Conservation (phyloP, 805 yeast genomes). For the Ogataea pini region DNA sequence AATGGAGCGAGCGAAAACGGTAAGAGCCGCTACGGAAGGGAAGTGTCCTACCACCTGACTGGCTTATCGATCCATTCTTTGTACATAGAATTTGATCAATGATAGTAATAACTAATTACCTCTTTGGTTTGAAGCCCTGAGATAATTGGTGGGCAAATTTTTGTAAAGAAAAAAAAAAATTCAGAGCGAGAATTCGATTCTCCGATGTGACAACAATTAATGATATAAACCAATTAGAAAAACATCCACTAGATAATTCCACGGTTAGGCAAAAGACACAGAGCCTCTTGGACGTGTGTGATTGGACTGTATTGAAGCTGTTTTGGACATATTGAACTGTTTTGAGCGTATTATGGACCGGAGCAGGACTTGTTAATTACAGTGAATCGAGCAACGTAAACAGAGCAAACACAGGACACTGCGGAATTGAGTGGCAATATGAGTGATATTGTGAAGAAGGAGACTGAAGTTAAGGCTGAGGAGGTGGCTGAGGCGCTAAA, state of each 20-base stretch:
- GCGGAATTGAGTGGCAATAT: constrained; percentile 1
- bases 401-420: not conserved
- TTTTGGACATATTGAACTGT: not conserved
- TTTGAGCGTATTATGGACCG: not conserved
- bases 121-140: not conserved
- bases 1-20: not conserved
- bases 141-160: not conserved
- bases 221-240: too few species aligned
- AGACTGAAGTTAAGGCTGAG: not conserved
- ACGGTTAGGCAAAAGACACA: not conserved
- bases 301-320: constrained; percentile 1
- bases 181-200: not conserved
- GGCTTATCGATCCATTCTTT: too few species aligned
- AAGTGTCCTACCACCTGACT: too few species aligned
- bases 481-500: not conserved
- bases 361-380: not conserved
- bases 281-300: not conserved
- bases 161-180: not conserved
- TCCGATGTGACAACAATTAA: not conserved
- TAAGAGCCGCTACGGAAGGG: too few species aligned
- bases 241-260: not conserved
- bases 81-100: not conserved
- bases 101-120: not conserved
- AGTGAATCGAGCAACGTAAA: not conserved
- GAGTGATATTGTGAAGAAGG: constrained; percentile 1